Evolutionary conservation across 208 protist genomes (phyloP).

Genomic region (Trypanosoma vivax): DNA sequence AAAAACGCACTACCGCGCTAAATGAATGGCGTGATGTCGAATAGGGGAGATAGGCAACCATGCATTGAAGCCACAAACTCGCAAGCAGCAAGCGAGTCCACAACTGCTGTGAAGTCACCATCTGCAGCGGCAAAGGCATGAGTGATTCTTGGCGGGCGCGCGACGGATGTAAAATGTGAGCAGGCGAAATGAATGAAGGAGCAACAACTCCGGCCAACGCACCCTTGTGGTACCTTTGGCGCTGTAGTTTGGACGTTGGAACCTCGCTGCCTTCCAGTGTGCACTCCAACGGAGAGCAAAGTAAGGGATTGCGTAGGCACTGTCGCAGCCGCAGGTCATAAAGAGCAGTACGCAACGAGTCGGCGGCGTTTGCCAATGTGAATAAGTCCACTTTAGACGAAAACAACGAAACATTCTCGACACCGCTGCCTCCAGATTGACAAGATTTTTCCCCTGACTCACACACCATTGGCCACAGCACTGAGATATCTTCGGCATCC

Average conservation of each 20-base stretch:
- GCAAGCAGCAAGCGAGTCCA: conserved; percentile 61
- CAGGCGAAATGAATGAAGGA: conserved; percentile 3
- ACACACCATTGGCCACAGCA: too few relatives aligned
- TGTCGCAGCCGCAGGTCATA: conserved; percentile 17
- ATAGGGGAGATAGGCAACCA: background rate
- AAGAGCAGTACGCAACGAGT: conserved; percentile 2
- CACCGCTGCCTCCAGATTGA: background rate
- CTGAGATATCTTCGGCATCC: too few relatives aligned
- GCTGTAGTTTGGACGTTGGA: background rate
- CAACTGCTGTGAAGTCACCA: conserved; percentile 43
- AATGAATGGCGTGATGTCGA: conserved; percentile 9
- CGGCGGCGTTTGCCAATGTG: conserved; percentile 12
- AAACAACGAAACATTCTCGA: background rate
- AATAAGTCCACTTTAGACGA: conserved; percentile 6
- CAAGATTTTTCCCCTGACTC: background rate
- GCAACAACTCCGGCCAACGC: background rate
- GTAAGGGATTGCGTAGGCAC: conserved; percentile 23
- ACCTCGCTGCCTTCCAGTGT: background rate
- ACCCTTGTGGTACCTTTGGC: background rate
- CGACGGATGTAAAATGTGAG: conserved; percentile 23
- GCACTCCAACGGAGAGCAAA: conserved; percentile 19
- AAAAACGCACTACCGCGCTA: conserved; percentile 24
- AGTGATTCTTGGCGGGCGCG: conserved; percentile 24
- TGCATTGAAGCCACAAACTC: conserved; percentile 45
- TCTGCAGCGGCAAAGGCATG: conserved; percentile 29